phyloP scores from a whole-genome alignment of 805 yeast genomes.

The Clavispora asparagi region DNA sequence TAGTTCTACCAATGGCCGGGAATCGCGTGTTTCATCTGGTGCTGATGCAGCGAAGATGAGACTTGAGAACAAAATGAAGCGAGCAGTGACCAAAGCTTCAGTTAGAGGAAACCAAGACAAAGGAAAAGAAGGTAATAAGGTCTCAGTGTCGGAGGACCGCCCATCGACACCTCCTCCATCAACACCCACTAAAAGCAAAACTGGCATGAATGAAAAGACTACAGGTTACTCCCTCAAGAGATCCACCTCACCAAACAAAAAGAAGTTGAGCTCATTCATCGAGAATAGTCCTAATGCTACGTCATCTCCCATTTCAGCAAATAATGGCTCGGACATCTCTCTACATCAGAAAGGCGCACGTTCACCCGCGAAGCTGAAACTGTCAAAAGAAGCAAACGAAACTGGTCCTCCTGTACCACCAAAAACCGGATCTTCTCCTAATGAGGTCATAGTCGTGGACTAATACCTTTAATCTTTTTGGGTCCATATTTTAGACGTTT shows the following conservation, averaged over 20 bases:
- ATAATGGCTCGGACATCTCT: not conserved
- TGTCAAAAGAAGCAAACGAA: not conserved
- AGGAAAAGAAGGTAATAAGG: not conserved
- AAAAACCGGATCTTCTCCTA: not conserved
- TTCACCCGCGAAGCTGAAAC: not conserved
- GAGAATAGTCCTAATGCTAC: constrained; percentile 10
- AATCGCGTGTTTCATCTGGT: not conserved
- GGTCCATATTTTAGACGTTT: constrained; percentile 16
- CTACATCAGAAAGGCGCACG: not conserved
- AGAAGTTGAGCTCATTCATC: constrained; percentile 3
- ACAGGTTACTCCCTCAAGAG: constrained; percentile 20
- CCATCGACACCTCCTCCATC: not conserved
- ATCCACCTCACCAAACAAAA: constrained; percentile 37
- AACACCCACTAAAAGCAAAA: not conserved
- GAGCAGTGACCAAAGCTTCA: constrained; percentile 16
- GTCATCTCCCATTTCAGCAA: not conserved
- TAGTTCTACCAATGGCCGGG: too few species aligned
- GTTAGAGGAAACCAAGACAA: not conserved
- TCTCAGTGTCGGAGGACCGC: not conserved
- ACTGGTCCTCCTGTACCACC: not conserved
- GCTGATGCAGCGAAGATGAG: constrained; percentile 18
- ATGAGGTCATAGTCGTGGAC: not conserved
- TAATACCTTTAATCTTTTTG: not conserved
- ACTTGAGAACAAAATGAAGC: constrained; percentile 23
- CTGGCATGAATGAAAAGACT: not conserved